Evolutionary conservation across 2,329 filamentous ascomycete species (phyloP).

Genomic region (Byssochlamys sp.): DNA sequence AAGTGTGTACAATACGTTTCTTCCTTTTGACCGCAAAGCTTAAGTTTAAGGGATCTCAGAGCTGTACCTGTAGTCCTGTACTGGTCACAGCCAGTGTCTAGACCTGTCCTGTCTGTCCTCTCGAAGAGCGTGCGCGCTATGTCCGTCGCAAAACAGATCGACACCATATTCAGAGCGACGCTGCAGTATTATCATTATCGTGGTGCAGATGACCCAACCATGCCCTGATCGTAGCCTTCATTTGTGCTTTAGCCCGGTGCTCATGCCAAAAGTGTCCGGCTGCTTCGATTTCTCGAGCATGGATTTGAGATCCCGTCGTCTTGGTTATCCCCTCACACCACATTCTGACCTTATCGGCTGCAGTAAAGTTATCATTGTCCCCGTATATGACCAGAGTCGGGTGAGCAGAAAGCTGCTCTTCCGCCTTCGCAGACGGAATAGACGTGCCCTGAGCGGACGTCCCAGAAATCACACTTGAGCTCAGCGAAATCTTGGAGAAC

Average conservation of each 20-base stretch:
- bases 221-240: slow-evolving; percentile 30
- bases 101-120: neutral
- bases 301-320: slow-evolving; percentile 38
- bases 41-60: neutral
- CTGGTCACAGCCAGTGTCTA: neutral
- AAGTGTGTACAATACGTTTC: no score
- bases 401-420: slow-evolving; percentile 46
- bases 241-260: slow-evolving; percentile 35
- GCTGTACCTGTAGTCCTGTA: neutral
- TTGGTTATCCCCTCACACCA: slow-evolving; percentile 54
- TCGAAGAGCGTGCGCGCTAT: neutral
- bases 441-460: slow-evolving; percentile 19
- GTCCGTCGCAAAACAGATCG: neutral
- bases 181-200: neutral
- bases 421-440: slow-evolving; percentile 35
- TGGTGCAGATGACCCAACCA: slow-evolving; percentile 26
- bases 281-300: slow-evolving; percentile 39
- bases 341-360: slow-evolving; percentile 51
- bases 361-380: slow-evolving; percentile 63
- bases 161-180: neutral
- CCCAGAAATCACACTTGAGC: slow-evolving; percentile 14
- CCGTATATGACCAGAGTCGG: slow-evolving; percentile 65
- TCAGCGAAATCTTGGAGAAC: slow-evolving; percentile 39
- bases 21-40: no score
- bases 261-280: slow-evolving; percentile 59